These are phyloP conservation scores for Plantago major DNA, from an alignment of 257 asterid genomes.

Conservation along the genomic window DNA sequence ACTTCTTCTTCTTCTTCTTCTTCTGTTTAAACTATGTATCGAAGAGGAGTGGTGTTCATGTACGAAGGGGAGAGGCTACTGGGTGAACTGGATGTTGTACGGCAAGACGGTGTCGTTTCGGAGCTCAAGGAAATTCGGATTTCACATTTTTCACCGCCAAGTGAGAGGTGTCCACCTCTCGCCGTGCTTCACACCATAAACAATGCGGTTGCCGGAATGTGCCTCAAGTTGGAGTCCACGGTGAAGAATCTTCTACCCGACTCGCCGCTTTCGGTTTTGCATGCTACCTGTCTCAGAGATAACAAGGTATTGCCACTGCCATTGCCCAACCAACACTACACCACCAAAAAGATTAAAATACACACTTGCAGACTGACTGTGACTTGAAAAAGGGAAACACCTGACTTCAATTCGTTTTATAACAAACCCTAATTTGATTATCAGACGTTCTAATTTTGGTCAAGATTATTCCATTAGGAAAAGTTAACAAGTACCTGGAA, in stretches of 20 bases:
- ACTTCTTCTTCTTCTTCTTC: not conserved
- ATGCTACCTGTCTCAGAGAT: constrained; percentile 88
- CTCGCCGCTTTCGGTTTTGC: constrained; percentile 75
- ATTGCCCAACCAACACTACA: constrained; percentile 29
- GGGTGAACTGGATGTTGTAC: constrained; percentile 75
- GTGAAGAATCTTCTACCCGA: constrained; percentile 36
- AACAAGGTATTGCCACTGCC: constrained; percentile 72
- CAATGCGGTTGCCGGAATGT: constrained; percentile 31
- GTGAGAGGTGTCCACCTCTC: constrained; percentile 92
- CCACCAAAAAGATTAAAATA: constrained; percentile 6
- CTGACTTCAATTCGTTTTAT: constrained; percentile 11
- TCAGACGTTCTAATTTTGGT: not conserved
- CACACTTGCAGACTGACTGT: too few species aligned
- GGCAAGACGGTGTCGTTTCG: constrained; percentile 48
- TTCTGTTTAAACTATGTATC: constrained; percentile 30
- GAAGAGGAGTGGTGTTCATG: constrained; percentile 32
- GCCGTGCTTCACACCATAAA: constrained; percentile 76
- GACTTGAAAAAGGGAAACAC: constrained; percentile 2
- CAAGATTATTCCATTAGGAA: constrained; percentile 10
- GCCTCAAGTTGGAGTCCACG: constrained; percentile 85
- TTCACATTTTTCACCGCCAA: constrained; percentile 64
- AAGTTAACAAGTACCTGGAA: not conserved
- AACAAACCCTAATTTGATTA: constrained; percentile 18
- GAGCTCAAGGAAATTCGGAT: constrained; percentile 64
- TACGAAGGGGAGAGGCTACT: constrained; percentile 68